A percentile compares a stretch with the other conserved stretches of the same genome.
phyloP scores from a whole-genome alignment of 2,329 filamentous ascomycete genomes.

The Aspergillus awamori region DNA sequence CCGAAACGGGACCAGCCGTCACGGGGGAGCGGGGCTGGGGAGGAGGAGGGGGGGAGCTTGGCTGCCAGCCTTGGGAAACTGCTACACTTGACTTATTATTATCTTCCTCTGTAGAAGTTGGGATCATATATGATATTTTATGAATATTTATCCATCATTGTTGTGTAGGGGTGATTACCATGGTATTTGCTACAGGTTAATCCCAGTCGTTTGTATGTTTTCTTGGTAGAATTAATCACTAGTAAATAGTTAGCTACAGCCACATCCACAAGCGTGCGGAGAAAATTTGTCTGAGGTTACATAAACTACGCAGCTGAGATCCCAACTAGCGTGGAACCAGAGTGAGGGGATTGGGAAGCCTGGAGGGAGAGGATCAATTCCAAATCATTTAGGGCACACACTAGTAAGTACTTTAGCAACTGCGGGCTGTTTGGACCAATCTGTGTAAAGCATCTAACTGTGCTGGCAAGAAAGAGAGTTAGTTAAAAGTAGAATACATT shows the following conservation, averaged over 20 bases:
- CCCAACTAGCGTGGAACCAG: not conserved
- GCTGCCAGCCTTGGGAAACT: not conserved
- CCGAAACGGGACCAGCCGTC: constrained; percentile 11
- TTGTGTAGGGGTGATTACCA: no score
- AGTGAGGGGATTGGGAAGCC: not conserved
- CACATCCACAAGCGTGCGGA: no score
- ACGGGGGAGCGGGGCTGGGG: constrained; percentile 9
- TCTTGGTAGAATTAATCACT: no score
- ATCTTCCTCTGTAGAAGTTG: not conserved
- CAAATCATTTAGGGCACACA: constrained; percentile 4
- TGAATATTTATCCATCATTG: no score
- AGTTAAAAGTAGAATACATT: not conserved
- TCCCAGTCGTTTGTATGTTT: no score
- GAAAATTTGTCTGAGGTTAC: no score
- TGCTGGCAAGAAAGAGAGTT: not conserved
- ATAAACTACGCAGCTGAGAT: not conserved
- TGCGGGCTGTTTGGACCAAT: not conserved
- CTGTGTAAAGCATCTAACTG: no score
- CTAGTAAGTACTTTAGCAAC: not conserved
- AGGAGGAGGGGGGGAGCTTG: not conserved
- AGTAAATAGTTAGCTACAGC: not conserved
- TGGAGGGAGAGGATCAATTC: not conserved
- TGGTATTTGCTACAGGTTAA: no score
- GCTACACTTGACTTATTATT: not conserved
- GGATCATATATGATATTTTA: no score